phyloP scores from a whole-genome alignment of 225 moss, liverwort and hornwort species.

The Lunularia cruciata region DNA sequence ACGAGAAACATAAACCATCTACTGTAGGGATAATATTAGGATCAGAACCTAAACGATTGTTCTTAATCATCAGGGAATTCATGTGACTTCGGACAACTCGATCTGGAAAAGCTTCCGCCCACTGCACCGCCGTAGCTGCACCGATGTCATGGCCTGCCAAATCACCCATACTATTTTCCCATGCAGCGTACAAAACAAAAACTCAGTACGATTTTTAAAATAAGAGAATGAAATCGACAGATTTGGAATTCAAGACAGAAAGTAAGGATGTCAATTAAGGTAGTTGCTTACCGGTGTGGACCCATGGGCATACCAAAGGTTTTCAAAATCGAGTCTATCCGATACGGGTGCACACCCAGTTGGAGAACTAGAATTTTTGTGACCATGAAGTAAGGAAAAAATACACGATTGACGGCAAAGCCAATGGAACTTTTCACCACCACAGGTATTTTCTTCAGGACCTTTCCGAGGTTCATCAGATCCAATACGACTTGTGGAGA shows the following conservation, averaged over 20 bases:
- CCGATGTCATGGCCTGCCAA: conserved; percentile 63
- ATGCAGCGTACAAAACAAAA: background rate
- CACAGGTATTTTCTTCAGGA: conserved; percentile 70
- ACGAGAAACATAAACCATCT: background rate
- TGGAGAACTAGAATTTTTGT: conserved; percentile 52
- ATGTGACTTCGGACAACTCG: conserved; percentile 43
- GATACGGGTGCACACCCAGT: conserved; percentile 74
- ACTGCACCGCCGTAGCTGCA: conserved; percentile 39
- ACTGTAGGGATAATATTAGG: no score
- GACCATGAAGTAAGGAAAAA: conserved; percentile 65
- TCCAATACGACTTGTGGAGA: conserved; percentile 74
- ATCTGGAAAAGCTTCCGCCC: conserved; percentile 50
- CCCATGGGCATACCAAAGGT: conserved; percentile 95
- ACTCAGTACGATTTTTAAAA: no score
- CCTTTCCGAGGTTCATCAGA: conserved; percentile 61
- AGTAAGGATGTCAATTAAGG: background rate
- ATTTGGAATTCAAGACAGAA: background rate
- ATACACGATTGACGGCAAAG: conserved; percentile 85
- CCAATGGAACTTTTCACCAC: conserved; percentile 72
- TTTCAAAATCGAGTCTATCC: conserved; percentile 72
- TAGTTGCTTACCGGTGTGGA: conserved; percentile 57
- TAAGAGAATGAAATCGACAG: background rate
- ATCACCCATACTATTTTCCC: conserved; percentile 38
- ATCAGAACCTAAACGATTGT: conserved; percentile 58
- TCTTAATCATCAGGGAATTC: conserved; percentile 41